Evolutionary conservation across 768 basidiomycete species (phyloP), one percentile per base, ranked within the genome.

Genomic region (Pleurotus sapidus): DNA sequence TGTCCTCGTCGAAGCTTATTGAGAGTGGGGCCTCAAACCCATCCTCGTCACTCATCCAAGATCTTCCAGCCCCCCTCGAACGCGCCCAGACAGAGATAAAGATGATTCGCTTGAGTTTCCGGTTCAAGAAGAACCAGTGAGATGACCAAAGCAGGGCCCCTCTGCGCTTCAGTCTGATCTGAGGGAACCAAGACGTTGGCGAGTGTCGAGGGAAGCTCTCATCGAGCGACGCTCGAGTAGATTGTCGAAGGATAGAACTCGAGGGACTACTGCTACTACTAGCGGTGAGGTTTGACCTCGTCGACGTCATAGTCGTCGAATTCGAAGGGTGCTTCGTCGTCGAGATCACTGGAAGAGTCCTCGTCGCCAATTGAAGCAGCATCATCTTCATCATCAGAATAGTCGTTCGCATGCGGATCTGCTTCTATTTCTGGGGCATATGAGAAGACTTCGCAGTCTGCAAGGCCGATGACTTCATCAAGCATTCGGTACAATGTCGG

Each of bases 71-170:
- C 49, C 83, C 81, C 64, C 80, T 82, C 30, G 88, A 87, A 45
- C 89, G 83, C 5, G 95, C 93, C 93, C 94, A 97, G 18, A 93
- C 86, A 1, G 93, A 89, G 58, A 97, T 82, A 74, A 96, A 98
- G 56, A 98, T 73, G 64, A 98, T 84, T 18, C 95, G 86, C 76
- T 95, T 97, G 73, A 87, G 75, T 76, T 93, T 95, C 65, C 89
- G 83, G 78, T 95, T 96, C 65, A 93, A 77, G 77, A 98, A 96
- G 79, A 98, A 98, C 88, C 93, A 96, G 69, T 96, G 93, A 9
- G 92, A 93, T 34, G 92, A 95, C 95, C 95, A 98, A 5, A 98
- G 79, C 57, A 98, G 74, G 3, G 93, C 89, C 15, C 93, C 92
- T 17, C 84, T 80, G 60, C 86, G 82, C 66, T 81, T 83, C 54